phyloP scores from a whole-genome alignment of 1,139 yeast species.

The Zygosaccharomyces pseudobailii region DNA sequence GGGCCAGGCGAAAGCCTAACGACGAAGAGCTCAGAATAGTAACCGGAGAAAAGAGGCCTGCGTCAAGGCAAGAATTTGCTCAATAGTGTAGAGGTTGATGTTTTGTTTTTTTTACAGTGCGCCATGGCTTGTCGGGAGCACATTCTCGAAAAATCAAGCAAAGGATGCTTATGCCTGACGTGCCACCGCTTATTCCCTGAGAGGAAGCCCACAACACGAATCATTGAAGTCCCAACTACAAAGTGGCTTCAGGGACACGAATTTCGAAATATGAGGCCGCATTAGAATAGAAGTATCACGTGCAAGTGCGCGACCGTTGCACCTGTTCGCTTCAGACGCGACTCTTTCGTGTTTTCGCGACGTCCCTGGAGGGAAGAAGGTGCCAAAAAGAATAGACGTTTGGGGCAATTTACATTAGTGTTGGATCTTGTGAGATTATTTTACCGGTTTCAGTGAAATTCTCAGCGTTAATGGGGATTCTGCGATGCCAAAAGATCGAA shows the following conservation, averaged over 20 bases:
- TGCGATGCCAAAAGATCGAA: conserved; percentile 1
- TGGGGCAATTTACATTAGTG: conserved; percentile 1
- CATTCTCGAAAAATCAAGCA: background rate
- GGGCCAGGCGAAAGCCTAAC: background rate
- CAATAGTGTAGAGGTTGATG: background rate
- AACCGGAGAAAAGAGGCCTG: background rate
- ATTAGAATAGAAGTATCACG: background rate
- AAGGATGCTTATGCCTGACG: background rate
- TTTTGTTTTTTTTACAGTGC: background rate
- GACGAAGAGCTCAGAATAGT: background rate
- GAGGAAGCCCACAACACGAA: background rate
- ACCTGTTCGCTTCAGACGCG: background rate
- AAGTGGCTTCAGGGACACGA: background rate
- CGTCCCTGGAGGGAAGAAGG: background rate
- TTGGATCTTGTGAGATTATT: conserved; percentile 1
- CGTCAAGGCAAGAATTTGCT: background rate
- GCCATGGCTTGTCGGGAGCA: background rate
- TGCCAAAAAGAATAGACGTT: conserved; percentile 4
- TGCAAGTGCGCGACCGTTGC: background rate
- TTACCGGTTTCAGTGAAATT: conserved; percentile 3
- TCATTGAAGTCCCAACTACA: background rate
- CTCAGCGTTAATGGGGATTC: conserved; percentile 1
- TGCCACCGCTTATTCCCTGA: background rate
- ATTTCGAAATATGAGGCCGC: background rate
- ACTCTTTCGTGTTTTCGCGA: conserved; percentile 4